Percentiles rank a stretch among this genome's conserved stretches.
Conservation (phyloP, 441 rosid species). For the Brassica balearica region DNA sequence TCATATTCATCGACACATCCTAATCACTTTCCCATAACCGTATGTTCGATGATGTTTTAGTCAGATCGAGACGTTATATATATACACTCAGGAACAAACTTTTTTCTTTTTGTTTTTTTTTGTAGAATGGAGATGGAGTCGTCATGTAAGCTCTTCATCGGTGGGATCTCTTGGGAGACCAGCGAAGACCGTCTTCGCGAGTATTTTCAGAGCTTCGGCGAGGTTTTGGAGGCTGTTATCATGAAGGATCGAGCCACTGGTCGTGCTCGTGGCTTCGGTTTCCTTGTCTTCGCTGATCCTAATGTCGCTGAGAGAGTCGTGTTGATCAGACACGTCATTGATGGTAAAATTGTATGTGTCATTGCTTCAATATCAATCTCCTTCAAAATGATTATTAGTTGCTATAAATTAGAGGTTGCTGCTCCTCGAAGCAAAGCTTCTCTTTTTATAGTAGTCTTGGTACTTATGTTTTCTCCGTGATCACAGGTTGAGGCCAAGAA, state of each 20-base stretch:
- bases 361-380: conserved; percentile 34
- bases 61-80: conserved; percentile 29
- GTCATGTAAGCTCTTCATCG: conserved; percentile 70
- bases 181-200: conserved; percentile 75
- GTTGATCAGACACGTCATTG: conserved; percentile 62
- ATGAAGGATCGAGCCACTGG: conserved; percentile 86
- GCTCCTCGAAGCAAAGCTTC: conserved; percentile 26
- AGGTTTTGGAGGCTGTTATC: conserved; percentile 70
- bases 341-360: conserved; percentile 71
- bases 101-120: not conserved
- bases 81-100: not conserved
- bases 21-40: no score
- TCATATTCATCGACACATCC: conserved; percentile 22
- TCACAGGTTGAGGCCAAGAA: conserved; percentile 83
- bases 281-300: conserved; percentile 67
- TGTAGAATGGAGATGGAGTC: conserved; percentile 67
- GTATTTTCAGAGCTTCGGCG: conserved; percentile 70
- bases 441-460: conserved; percentile 24
- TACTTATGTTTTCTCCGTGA: conserved; percentile 7
- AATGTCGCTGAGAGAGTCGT: conserved; percentile 68
- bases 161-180: conserved; percentile 87
- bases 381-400: not conserved
- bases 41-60: conserved; percentile 25
- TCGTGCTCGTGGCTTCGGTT: conserved; percentile 82
- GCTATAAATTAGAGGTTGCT: conserved; percentile 31